Evolutionary conservation across 805 yeast species (phyloP).

Genomic region (Saccharomycopsis malanga): DNA sequence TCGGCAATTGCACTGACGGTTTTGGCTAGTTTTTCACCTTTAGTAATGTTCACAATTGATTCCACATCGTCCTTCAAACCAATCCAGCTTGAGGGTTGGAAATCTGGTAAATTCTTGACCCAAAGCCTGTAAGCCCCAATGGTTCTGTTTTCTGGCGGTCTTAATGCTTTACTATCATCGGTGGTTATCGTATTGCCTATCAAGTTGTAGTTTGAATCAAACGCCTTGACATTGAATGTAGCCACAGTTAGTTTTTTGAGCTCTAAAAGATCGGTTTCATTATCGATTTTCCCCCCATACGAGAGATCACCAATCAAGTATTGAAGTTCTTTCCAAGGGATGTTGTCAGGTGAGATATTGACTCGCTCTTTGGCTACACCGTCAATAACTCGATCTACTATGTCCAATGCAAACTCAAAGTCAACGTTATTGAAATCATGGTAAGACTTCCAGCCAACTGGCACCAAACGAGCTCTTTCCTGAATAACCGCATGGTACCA

Average conservation of each 20-base stretch:
- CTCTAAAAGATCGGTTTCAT: constrained; percentile 33
- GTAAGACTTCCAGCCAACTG: constrained; percentile 51
- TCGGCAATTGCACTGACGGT: background rate
- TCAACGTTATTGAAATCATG: constrained; percentile 78
- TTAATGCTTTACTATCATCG: constrained; percentile 23
- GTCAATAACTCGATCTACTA: constrained; percentile 38
- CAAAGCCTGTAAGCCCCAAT: constrained; percentile 36
- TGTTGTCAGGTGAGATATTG: constrained; percentile 38
- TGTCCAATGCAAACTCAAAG: constrained; percentile 40
- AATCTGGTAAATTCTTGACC: constrained; percentile 48
- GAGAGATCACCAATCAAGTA: constrained; percentile 45
- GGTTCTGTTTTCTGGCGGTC: constrained; percentile 43
- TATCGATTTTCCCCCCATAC: constrained; percentile 52
- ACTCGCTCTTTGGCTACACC: constrained; percentile 24
- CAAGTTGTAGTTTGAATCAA: constrained; percentile 38
- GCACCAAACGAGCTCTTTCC: constrained; percentile 52
- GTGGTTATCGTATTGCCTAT: constrained; percentile 27
- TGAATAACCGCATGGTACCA: constrained; percentile 67
- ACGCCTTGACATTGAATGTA: constrained; percentile 36
- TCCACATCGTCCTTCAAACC: constrained; percentile 42
- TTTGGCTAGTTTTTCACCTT: constrained; percentile 17
- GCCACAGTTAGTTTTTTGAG: constrained; percentile 31
- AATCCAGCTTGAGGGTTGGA: constrained; percentile 47
- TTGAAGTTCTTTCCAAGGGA: constrained; percentile 50
- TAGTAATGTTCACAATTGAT: constrained; percentile 25